Evolutionary conservation across 1,284 basidiomycete species (phyloP).

Genomic region (Mycosarcoma maydis): DNA sequence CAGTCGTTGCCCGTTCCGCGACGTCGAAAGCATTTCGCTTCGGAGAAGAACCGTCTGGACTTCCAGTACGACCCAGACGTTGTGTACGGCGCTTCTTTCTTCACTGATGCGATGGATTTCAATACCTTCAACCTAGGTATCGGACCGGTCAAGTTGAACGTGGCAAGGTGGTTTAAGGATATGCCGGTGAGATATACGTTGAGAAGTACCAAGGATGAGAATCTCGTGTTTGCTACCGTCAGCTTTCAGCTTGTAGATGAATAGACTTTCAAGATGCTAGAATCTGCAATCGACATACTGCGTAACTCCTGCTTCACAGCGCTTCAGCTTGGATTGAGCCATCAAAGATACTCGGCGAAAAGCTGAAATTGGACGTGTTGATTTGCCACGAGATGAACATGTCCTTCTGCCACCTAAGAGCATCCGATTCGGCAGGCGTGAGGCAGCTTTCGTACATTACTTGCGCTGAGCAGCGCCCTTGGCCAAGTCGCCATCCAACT

Average conservation of each 20-base stretch:
- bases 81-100: constrained; percentile 61
- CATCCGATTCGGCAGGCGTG: too few relatives aligned
- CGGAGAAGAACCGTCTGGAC: constrained; percentile 59
- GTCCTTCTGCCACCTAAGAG: too few relatives aligned
- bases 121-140: constrained; percentile 61
- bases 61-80: constrained; percentile 66
- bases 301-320: too few relatives aligned
- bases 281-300: too few relatives aligned
- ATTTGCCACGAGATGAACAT: too few relatives aligned
- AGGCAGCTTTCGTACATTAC: too few relatives aligned
- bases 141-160: constrained; percentile 59
- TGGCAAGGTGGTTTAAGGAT: constrained; percentile 57
- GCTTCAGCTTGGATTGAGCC: too few relatives aligned
- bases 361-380: too few relatives aligned
- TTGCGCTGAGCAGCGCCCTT: constrained; percentile 54
- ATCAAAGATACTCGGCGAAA: too few relatives aligned
- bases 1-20: constrained; percentile 64
- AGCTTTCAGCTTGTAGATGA: constrained; percentile 68
- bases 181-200: constrained; percentile 69
- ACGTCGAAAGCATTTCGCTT: constrained; percentile 67
- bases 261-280: too few relatives aligned
- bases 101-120: constrained; percentile 60
- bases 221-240: constrained; percentile 67
- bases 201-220: constrained; percentile 65
- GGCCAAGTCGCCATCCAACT: constrained; percentile 41